phyloP scores from a whole-genome alignment of 208 protist species.

The Trypanosoma brucei region DNA sequence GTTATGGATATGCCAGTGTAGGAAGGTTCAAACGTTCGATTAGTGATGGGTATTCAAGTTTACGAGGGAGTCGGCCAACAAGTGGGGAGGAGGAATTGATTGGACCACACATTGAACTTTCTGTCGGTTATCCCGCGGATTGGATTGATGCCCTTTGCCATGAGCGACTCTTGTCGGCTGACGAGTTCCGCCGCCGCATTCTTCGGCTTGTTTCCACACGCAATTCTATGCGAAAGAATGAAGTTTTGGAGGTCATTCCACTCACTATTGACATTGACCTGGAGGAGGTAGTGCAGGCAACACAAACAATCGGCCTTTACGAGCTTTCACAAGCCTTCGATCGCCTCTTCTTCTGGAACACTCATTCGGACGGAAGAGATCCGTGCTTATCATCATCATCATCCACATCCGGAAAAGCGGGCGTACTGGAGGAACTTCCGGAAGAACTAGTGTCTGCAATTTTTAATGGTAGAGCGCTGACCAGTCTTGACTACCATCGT shows the following conservation, averaged over 20 bases:
- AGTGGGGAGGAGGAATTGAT: conserved; percentile 4
- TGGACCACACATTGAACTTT: conserved; percentile 61
- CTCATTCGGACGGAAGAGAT: not conserved
- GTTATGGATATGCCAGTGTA: not conserved
- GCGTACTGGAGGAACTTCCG: conserved; percentile 65
- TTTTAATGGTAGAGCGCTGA: conserved; percentile 47
- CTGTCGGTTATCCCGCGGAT: conserved; percentile 79
- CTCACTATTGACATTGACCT: conserved; percentile 74
- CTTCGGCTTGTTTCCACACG: conserved; percentile 51
- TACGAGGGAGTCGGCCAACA: not conserved
- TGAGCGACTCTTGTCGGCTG: conserved; percentile 43
- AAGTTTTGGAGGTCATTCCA: conserved; percentile 76
- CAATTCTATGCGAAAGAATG: conserved; percentile 61
- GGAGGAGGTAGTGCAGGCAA: conserved; percentile 61
- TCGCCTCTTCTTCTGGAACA: conserved; percentile 21
- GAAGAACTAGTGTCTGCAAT: conserved; percentile 47
- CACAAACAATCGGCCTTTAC: conserved; percentile 60
- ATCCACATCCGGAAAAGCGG: conserved; percentile 19
- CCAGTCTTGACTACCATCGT: conserved; percentile 56
- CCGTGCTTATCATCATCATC: not conserved
- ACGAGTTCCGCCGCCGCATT: conserved; percentile 68
- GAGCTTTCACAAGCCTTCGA: conserved; percentile 73
- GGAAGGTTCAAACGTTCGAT: not conserved
- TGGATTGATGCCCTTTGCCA: conserved; percentile 71
- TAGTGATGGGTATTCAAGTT: not conserved